Base-by-base conservation (phyloP, 2,329 filamentous ascomycete species). In the Diplocarpon mali region DNA sequence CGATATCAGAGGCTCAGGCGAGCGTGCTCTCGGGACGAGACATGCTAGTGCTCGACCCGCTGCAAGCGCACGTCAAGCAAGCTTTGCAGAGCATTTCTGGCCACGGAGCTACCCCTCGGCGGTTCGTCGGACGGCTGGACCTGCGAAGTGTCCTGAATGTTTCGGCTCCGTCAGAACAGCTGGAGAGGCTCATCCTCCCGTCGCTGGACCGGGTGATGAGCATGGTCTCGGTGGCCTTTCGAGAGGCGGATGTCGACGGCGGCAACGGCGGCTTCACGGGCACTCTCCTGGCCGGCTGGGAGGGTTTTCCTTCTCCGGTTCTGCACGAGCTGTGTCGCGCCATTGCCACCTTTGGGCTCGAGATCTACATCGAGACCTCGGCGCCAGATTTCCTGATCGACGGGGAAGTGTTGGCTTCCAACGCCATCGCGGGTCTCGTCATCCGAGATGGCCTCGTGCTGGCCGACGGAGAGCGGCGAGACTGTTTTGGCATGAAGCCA, bases 401-500 rank as follows among this genome's bases (percentile, higher is more conserved):
- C 35, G 53, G 53, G 40, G 60, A 58, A 12, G 46, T 58, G 0
- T 54, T 69, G 11, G 61, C 65, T 31, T 57, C 54, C n/a, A 51
- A 55, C 12, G 54, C 59, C 5, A 57, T 67, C 14, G 53, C 57
- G 2, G 68, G 68, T 3, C 44, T 69, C 32, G 61, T 69, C 38
- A 60, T 68, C 29, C 61, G 66, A 42, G 69, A 68, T 49, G 67
- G 62, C 6, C 64, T 63, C 9, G 67, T 69, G 13, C 56, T 66
- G 6, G 55, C 59, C 5, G 61, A 65, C 38, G 68, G 68, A 3
- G 57, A 65, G 37, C 59, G 64, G 15, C 58, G 66, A 15, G 66
- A 70, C 47, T 70, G 66, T 51, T 70, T 69, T 46, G 63, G 67
- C 35, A 65, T 70, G 62, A 46, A 53, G 17, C 54, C 61, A 12